phyloP scores from a whole-genome alignment of 805 yeast genomes.

The Vanderwaltozyma polyspora region DNA sequence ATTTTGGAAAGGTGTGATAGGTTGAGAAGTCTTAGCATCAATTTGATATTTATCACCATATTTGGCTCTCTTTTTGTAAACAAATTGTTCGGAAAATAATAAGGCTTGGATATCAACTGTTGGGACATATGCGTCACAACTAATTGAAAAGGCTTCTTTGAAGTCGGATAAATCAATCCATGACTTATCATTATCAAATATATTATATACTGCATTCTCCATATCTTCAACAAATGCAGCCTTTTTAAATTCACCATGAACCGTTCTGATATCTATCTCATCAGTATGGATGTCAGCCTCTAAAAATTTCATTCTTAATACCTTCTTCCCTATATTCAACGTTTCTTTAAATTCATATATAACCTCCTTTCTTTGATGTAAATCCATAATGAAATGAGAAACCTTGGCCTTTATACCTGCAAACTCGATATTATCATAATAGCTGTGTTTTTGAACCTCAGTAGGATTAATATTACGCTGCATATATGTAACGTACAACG shows the following conservation, averaged over 20 bases:
- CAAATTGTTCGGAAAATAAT: conserved; percentile 55
- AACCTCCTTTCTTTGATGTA: conserved; percentile 51
- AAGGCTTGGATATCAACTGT: conserved; percentile 46
- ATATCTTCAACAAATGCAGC: conserved; percentile 10
- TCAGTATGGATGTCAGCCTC: conserved; percentile 50
- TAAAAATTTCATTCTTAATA: conserved; percentile 47
- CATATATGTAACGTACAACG: conserved; percentile 65
- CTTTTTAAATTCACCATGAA: conserved; percentile 37
- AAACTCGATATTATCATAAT: conserved; percentile 30
- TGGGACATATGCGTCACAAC: conserved; percentile 29
- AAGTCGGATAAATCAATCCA: conserved; percentile 60
- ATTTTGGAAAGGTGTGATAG: conserved; percentile 37
- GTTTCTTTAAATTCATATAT: conserved; percentile 35
- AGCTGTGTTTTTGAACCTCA: conserved; percentile 8
- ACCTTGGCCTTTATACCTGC: conserved; percentile 64
- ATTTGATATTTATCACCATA: conserved; percentile 33
- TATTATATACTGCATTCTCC: conserved; percentile 19
- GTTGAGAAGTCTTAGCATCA: conserved; percentile 28
- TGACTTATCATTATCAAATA: conserved; percentile 41
- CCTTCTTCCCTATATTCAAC: conserved; percentile 35
- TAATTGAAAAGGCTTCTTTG: conserved; percentile 41
- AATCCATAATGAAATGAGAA: conserved; percentile 45
- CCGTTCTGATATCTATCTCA: conserved; percentile 48
- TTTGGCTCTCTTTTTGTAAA: conserved; percentile 55
- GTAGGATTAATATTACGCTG: conserved; percentile 37